A percentile compares a stretch with the other conserved stretches of the same genome.
Evolutionary conservation across 2,329 filamentous ascomycete genomes (phyloP).

Genomic region (Talaromyces sp.): DNA sequence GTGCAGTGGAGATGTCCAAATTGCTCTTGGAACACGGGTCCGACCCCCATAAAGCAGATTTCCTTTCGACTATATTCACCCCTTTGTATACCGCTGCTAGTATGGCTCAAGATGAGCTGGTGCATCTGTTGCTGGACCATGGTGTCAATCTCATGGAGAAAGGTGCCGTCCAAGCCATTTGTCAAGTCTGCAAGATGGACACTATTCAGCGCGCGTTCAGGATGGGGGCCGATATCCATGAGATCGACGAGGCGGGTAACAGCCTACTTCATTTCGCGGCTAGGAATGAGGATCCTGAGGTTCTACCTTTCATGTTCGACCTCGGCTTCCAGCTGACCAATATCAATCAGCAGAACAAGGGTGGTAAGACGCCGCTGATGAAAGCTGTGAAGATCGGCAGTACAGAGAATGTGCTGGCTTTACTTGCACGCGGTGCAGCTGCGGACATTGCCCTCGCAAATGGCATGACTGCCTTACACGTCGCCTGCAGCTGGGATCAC

Average conservation of each 20-base stretch:
- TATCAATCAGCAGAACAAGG: background rate
- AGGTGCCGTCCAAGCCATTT: background rate
- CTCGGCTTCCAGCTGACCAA: background rate
- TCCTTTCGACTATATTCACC: background rate
- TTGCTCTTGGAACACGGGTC: conserved; percentile 10
- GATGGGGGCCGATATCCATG: background rate
- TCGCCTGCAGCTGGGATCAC: background rate
- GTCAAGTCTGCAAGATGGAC: background rate
- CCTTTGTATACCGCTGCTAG: conserved; percentile 7
- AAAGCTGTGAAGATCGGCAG: background rate
- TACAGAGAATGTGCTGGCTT: background rate
- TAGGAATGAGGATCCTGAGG: background rate
- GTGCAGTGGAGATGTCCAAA: conserved; percentile 7
- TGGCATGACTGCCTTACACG: background rate
- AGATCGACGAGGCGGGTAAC: background rate
- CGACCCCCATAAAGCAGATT: background rate
- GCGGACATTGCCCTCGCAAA: background rate
- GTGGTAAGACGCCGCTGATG: conserved; percentile 8
- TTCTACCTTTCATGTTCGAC: background rate
- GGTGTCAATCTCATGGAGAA: background rate
- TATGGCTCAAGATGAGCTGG: conserved; percentile 3
- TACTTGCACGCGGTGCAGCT: conserved; percentile 7
- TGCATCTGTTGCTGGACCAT: conserved; percentile 1
- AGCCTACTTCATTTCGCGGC: conserved; percentile 9
- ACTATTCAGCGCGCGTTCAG: background rate